Evolutionary conservation across 169 alveolate species (phyloP).

Genomic region (Theileria annulata): DNA sequence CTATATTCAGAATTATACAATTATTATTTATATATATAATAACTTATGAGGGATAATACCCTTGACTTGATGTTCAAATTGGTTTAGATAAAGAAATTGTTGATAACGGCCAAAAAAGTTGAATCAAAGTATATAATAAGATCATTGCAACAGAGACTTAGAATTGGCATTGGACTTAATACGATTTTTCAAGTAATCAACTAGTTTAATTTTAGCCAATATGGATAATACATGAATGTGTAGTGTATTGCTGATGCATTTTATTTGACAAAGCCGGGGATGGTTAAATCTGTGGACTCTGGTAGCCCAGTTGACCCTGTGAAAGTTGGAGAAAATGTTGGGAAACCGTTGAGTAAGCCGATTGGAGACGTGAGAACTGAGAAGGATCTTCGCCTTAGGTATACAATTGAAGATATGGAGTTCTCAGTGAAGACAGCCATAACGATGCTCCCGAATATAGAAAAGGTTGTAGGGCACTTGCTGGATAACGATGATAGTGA

Average conservation of each 20-base stretch:
- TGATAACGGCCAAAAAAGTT: slow-evolving; percentile 87
- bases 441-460: slow-evolving; percentile 92
- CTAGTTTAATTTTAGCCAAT: slow-evolving; percentile 72
- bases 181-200: slow-evolving; percentile 89
- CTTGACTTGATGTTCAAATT: slow-evolving; percentile 61
- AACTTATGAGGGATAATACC: slow-evolving; percentile 36
- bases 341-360: slow-evolving; percentile 16
- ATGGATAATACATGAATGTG: background rate
- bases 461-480: slow-evolving; percentile 85
- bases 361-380: slow-evolving; percentile 66
- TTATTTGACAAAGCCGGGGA: slow-evolving; percentile 51
- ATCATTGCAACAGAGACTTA: slow-evolving; percentile 91
- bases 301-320: background rate
- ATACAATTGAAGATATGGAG: slow-evolving; percentile 82
- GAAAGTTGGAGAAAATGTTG: slow-evolving; percentile 24
- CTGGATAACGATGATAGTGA: slow-evolving; percentile 78
- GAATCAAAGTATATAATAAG: slow-evolving; percentile 95
- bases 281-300: background rate
- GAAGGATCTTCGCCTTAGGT: slow-evolving; percentile 12
- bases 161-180: slow-evolving; percentile 94
- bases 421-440: slow-evolving; percentile 84
- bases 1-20: background rate
- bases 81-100: slow-evolving; percentile 82
- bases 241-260: slow-evolving; percentile 64
- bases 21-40: slow-evolving; percentile 16